phyloP scores from a whole-genome alignment of 192 early-diverging fungal genomes.

The Gorgonomyces haynaldii region DNA sequence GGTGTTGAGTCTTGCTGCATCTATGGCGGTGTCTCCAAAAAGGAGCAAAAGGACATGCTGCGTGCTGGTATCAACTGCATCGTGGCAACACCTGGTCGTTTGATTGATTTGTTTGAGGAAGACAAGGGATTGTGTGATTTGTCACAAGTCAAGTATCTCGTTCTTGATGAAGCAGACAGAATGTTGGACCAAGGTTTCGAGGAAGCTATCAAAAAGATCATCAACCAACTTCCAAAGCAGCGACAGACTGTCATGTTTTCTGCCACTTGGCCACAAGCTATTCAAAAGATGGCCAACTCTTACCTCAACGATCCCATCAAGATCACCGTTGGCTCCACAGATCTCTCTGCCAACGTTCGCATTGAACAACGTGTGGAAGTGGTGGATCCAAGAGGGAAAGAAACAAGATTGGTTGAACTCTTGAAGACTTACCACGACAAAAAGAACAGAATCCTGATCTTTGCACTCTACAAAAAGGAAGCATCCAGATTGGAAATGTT shows the following conservation, averaged over 20 bases:
- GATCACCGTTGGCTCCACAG: constrained; percentile 78
- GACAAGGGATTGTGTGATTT: constrained; percentile 46
- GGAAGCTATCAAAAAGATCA: constrained; percentile 76
- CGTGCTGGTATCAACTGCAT: constrained; percentile 57
- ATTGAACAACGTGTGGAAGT: constrained; percentile 89
- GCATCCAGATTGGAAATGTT: constrained; percentile 67
- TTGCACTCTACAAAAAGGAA: constrained; percentile 96
- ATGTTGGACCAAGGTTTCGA: constrained; percentile 96
- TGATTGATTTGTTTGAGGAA: constrained; percentile 80
- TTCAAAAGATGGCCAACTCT: constrained; percentile 73
- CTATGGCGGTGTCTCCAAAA: constrained; percentile 82
- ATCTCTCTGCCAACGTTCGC: constrained; percentile 74
- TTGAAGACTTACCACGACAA: constrained; percentile 72
- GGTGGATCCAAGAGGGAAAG: constrained; percentile 64
- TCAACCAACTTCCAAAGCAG: constrained; percentile 51
- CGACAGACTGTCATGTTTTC: constrained; percentile 92
- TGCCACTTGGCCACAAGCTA: constrained; percentile 88
- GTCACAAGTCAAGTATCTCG: constrained; percentile 70
- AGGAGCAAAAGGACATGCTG: constrained; percentile 23
- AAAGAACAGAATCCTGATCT: constrained; percentile 83
- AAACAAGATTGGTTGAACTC: constrained; percentile 59
- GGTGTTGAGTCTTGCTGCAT: constrained; percentile 63
- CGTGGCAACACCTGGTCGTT: constrained; percentile 91
- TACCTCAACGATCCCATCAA: constrained; percentile 70
- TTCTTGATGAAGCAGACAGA: constrained; percentile 94